Conservation (phyloP, 2,329 filamentous ascomycete genomes). For the Ustilaginoidea virens region DNA sequence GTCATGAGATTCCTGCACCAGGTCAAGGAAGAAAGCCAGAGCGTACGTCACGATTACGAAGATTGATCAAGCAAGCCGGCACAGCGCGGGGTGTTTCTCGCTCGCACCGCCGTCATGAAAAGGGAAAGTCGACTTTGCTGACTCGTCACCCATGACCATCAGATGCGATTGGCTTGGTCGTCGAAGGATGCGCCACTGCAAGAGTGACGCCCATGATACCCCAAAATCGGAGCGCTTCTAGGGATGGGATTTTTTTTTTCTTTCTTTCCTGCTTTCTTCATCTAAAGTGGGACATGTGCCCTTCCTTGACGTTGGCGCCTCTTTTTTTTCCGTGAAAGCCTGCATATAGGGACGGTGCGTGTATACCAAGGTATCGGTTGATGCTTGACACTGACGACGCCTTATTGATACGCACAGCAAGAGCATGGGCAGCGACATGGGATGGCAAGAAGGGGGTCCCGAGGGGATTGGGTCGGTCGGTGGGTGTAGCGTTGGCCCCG, state of each 20-base stretch:
- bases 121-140: too few species aligned
- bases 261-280: conserved; percentile 6
- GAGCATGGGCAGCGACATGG: neutral
- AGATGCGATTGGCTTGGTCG: too few species aligned
- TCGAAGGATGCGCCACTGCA: conserved; percentile 1
- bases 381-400: too few species aligned
- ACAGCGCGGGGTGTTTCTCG: too few species aligned
- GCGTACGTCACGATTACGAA: conserved; percentile 12
- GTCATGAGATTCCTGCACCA: conserved; percentile 38
- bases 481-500: conserved; percentile 7
- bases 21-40: conserved; percentile 22
- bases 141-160: too few species aligned
- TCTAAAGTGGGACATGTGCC: conserved; percentile 2
- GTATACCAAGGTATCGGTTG: too few species aligned
- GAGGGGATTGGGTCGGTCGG: neutral
- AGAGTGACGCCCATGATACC: conserved; percentile 2
- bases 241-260: conserved; percentile 11
- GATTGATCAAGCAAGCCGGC: neutral
- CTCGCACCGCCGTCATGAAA: too few species aligned
- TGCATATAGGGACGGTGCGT: neutral
- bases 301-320: neutral
- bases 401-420: too few species aligned
- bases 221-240: conserved; percentile 12
- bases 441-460: neutral
- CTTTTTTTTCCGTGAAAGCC: neutral